Base-by-base conservation (phyloP, 2,329 filamentous ascomycete genomes). In the Claviceps citrina region DNA sequence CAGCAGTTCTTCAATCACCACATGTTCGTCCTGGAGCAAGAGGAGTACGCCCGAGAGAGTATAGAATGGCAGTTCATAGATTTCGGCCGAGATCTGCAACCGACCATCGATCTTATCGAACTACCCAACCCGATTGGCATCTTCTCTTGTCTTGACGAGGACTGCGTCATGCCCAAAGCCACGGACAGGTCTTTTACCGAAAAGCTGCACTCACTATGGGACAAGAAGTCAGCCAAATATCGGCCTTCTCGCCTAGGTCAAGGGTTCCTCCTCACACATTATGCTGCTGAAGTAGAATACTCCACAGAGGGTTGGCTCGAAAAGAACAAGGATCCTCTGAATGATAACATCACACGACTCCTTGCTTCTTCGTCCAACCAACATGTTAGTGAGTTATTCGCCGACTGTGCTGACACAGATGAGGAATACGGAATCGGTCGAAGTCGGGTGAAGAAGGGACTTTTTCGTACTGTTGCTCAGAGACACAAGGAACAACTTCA, bases 61-160 rank as follows among this genome's bases (percentile, higher is more conserved):
- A 98, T 98, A 50, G 91, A 98, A 62, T 98, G 91, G 91, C 86
- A 96, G 55, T 98, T 98, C 57, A 98, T 98, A 55, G 91, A 98
- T 60, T 98, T 98, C 56, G 91, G 91, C 15, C 86, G 87, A 45
- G 91, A 98, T 54, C 68, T 98, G 20, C 93, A 98, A 57, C 91
- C 91, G 0, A 98, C 91, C 0, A 98, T 98, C 50, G 91, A 98
- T 53, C 70, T 98, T 33, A 98, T 98, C 47, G 91, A 98, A 60
- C 61, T 98, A 26, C 75, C 91, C 0, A 98, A 98, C 50, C 91
- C 91, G 0, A 98, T 98, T 42, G 93, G 91, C 66, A 93, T 98
- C 52, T 98, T 98, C 60, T 96, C 91, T 0, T 98, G 93, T 54
- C 69, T 98, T 13, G 91, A 98, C 50, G 91, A 98, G 61, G 91